These are phyloP conservation scores for Rhododendron ferrugineum DNA, from an alignment of 148 eudicot species.

Conservation along the genomic window DNA sequence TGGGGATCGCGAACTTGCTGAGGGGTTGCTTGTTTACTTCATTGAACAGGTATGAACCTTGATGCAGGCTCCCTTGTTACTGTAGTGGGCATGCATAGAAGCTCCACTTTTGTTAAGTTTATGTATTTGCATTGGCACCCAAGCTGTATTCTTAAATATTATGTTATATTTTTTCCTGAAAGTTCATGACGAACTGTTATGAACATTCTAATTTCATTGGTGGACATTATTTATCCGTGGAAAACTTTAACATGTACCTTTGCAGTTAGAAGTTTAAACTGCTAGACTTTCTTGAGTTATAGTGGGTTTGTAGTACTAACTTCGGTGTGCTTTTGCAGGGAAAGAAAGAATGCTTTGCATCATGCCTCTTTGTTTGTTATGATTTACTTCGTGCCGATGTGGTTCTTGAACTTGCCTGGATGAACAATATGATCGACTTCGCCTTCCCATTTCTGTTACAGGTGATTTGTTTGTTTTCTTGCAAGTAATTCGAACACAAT, in stretches of 20 bases:
- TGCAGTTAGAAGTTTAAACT: neutral
- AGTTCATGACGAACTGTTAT: neutral
- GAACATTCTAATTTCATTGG: neutral
- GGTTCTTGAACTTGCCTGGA: constrained; percentile 95
- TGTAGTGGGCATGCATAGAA: neutral
- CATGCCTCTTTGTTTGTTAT: constrained; percentile 93
- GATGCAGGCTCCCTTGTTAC: neutral
- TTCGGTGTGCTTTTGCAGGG: constrained; percentile 53
- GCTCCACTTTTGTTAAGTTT: neutral
- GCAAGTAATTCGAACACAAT: neutral
- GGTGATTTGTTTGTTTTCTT: constrained; percentile 31
- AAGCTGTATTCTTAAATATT: neutral
- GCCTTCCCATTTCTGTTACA: constrained; percentile 97
- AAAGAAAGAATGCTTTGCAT: constrained; percentile 95
- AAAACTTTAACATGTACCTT: neutral
- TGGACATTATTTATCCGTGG: neutral
- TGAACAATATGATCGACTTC: constrained; percentile 92
- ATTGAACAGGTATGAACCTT: constrained; percentile 63
- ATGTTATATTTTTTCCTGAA: neutral
- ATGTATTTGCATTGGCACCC: neutral
- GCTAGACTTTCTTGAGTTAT: neutral
- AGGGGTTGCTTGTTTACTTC: constrained; percentile 91
- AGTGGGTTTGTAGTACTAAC: neutral
- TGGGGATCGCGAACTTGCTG: constrained; percentile 97
- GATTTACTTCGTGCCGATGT: constrained; percentile 85